Base-by-base conservation (phyloP, 2,329 filamentous ascomycete genomes). In the Apiospora aurea region DNA sequence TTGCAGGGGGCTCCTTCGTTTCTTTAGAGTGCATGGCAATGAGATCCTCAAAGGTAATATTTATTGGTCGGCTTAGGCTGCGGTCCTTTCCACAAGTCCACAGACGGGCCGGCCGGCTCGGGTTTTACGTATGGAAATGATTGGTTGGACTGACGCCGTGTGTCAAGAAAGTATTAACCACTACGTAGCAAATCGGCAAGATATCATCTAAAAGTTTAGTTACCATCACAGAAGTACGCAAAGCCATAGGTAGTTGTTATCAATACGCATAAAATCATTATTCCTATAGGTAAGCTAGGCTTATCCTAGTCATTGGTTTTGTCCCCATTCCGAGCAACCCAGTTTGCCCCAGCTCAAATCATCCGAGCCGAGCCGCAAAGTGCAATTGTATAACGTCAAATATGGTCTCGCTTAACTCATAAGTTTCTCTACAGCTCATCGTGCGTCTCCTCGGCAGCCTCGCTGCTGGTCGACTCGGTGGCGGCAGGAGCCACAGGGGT, bases 391-490 rank as follows among this genome's bases (percentile, higher is more conserved):
- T 70, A 73, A 70, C 29, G 26, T 47, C 46, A 53, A 67, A 66
- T 69, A 38, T 67, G 72, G 73, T 76, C 73, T 71, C 47, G 69
- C 73, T 49, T 3, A 51, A 41, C 71, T 75, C 66, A 71, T 57
- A 71, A 72, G 72, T 75, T 74, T 87, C 87, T 18, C 18, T 94
- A 96, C 87, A 96, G 87, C 87, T 96, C 94, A 80, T 96, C 93
- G 79, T 94, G 92, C 47, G 76, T 80, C 61, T 84, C 81, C 76
- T 87, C 81, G 73, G 84, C 83, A 73, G 82, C 84, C 80, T 87
- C 83, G 71, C 79, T 81, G 76, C 81, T 81, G 69, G 79, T 81
- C 74, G 86, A 83, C 80, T 89, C 87, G 38, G 85, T 85, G 77
- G 88, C 82, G 76, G 87, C 86, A 71, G 86, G 85, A 61, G 86